phyloP scores from a whole-genome alignment of 371 early-diverging fungal genomes.

The Apophysomyces elegans region DNA sequence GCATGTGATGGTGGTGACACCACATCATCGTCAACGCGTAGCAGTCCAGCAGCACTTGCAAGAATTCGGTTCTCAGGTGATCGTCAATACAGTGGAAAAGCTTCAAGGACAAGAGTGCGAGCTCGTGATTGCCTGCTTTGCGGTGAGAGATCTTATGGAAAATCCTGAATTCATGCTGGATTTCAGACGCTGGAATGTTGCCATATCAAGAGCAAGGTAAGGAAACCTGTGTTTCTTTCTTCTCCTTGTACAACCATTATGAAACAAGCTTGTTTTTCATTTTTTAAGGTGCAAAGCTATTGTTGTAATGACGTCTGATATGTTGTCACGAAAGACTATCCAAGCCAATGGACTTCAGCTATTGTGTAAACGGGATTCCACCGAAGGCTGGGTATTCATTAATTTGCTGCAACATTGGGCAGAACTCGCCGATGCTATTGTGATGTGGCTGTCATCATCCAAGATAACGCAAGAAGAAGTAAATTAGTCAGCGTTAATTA shows the following conservation, averaged over 20 bases:
- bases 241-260: neutral
- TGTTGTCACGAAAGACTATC: slow-evolving; percentile 29
- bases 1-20: slow-evolving; percentile 53
- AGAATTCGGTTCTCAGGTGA: slow-evolving; percentile 18
- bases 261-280: neutral
- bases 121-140: slow-evolving; percentile 60
- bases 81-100: slow-evolving; percentile 56
- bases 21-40: slow-evolving; percentile 57
- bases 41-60: slow-evolving; percentile 36
- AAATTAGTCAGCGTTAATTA: slow-evolving; percentile 9
- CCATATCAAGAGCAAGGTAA: slow-evolving; percentile 55
- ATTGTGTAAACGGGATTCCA: slow-evolving; percentile 23
- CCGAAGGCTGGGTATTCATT: slow-evolving; percentile 43
- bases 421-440: slow-evolving; percentile 20
- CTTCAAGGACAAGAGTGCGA: slow-evolving; percentile 69
- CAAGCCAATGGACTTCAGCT: slow-evolving; percentile 25
- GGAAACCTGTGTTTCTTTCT: neutral
- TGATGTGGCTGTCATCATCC: slow-evolving; percentile 18
- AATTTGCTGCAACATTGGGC: slow-evolving; percentile 38
- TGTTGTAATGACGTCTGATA: slow-evolving; percentile 48
- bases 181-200: slow-evolving; percentile 62
- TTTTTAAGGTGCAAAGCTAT: slow-evolving; percentile 56
- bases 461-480: neutral
- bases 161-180: slow-evolving; percentile 48
- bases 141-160: slow-evolving; percentile 32